phyloP scores from a whole-genome alignment of 179 eudicot genomes.

The Beta macrorhiza region DNA sequence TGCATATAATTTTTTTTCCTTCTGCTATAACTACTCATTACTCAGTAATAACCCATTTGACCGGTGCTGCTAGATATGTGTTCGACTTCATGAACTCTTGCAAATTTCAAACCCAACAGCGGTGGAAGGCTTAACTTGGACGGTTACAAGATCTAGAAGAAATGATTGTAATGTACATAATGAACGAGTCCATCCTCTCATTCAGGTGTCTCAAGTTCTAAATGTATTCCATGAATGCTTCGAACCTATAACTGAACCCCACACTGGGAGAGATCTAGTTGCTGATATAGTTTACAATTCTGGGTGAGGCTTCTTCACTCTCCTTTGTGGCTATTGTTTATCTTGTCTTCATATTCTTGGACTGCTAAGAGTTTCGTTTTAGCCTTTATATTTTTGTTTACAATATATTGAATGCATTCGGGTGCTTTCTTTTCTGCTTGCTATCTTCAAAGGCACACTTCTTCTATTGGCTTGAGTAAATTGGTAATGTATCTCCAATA shows the following conservation, averaged over 20 bases:
- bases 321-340: neutral
- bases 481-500: neutral
- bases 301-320: slow-evolving; percentile 35
- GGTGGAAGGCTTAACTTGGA: slow-evolving; percentile 45
- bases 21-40: neutral
- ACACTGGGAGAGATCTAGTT: slow-evolving; percentile 46
- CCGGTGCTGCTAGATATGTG: slow-evolving; percentile 39
- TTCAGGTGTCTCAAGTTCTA: slow-evolving; percentile 44
- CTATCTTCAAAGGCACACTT: no score
- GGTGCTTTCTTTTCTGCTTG: slow-evolving; percentile 7
- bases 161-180: slow-evolving; percentile 45
- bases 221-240: slow-evolving; percentile 50
- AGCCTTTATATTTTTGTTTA: neutral
- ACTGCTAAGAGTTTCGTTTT: neutral
- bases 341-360: neutral
- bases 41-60: neutral
- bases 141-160: slow-evolving; percentile 51
- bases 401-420: neutral
- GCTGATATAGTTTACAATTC: slow-evolving; percentile 52
- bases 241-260: slow-evolving; percentile 47
- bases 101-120: slow-evolving; percentile 39
- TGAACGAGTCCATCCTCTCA: slow-evolving; percentile 42
- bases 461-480: neutral
- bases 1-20: neutral
- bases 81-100: slow-evolving; percentile 46